These are phyloP conservation scores for Posidonia australis DNA, from an alignment of 106 monocot genomes.

Conservation along the genomic window DNA sequence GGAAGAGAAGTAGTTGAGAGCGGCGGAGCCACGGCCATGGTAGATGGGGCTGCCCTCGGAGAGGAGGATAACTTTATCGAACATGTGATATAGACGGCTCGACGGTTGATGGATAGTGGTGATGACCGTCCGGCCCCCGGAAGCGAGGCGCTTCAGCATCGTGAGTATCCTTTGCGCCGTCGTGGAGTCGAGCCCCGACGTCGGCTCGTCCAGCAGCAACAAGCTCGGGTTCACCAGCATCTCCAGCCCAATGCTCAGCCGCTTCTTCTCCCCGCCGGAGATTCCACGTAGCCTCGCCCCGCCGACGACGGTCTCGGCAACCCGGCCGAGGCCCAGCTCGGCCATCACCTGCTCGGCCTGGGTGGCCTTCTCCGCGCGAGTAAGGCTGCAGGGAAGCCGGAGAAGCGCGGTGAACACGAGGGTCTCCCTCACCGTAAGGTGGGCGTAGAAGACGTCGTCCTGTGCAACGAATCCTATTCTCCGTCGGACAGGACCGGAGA, in stretches of 20 bases:
- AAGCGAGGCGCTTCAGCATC: conserved; percentile 25
- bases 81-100: conserved; percentile 49
- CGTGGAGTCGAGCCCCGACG: conserved; percentile 56
- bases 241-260: conserved; percentile 58
- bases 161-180: conserved; percentile 38
- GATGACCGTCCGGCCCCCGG: conserved; percentile 36
- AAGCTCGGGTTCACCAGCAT: conserved; percentile 53
- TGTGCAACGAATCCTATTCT: conserved; percentile 27
- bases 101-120: conserved; percentile 66
- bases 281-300: conserved; percentile 27
- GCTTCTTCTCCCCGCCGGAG: conserved; percentile 49
- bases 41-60: conserved; percentile 42
- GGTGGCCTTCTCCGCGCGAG: conserved; percentile 20
- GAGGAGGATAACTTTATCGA: conserved; percentile 42
- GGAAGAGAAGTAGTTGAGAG: conserved; percentile 55
- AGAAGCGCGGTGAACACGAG: conserved; percentile 30
- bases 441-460: conserved; percentile 34
- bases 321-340: conserved; percentile 28
- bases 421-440: conserved; percentile 31
- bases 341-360: conserved; percentile 25
- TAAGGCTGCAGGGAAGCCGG: conserved; percentile 17
- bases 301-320: conserved; percentile 31
- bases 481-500: conserved; percentile 20
- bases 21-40: conserved; percentile 40
- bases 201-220: conserved; percentile 47